Percentiles rank a stretch among this genome's conserved stretches.
Evolutionary conservation across 2,329 filamentous ascomycete species (phyloP).

Genomic region (Xylaria multiplex): DNA sequence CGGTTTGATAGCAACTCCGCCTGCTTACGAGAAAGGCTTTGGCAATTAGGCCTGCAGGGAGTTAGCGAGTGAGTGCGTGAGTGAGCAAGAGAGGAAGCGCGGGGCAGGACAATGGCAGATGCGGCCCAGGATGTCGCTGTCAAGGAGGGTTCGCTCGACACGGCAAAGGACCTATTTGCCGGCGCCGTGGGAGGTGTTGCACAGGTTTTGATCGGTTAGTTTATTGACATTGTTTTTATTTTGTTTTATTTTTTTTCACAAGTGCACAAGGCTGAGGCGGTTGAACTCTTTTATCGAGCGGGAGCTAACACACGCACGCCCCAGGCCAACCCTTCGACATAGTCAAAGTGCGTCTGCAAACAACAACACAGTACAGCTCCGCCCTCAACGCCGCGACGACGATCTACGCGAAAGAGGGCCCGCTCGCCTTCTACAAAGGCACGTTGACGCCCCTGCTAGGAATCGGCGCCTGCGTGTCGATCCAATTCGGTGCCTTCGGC

Average conservation of each 20-base stretch:
- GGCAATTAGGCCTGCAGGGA: slow-evolving; percentile 13
- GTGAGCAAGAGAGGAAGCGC: slow-evolving; percentile 2
- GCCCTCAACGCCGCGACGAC: slow-evolving; percentile 82
- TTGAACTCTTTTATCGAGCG: neutral
- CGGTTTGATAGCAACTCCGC: neutral
- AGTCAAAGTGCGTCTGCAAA: slow-evolving; percentile 97
- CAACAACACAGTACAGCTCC: slow-evolving; percentile 80
- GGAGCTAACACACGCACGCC: slow-evolving; percentile 15
- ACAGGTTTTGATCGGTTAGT: slow-evolving; percentile 90
- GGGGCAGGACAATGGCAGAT: slow-evolving; percentile 47
- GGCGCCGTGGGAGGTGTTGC: slow-evolving; percentile 92
- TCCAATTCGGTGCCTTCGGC: slow-evolving; percentile 98
- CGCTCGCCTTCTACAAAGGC: slow-evolving; percentile 93
- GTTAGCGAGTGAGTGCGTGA: slow-evolving; percentile 5
- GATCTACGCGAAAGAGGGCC: slow-evolving; percentile 89
- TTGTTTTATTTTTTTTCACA: too few species aligned
- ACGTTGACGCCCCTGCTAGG: slow-evolving; percentile 93
- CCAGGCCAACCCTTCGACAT: slow-evolving; percentile 83
- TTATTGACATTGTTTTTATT: slow-evolving; percentile 9
- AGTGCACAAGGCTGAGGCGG: neutral
- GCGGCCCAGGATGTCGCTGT: slow-evolving; percentile 47
- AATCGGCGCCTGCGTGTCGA: slow-evolving; percentile 96
- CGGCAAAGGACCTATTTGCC: slow-evolving; percentile 88
- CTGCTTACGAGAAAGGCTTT: neutral
- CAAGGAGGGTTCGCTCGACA: slow-evolving; percentile 61